phyloP scores from a whole-genome alignment of 2,329 filamentous ascomycete genomes.

The Colletotrichum falcatum region DNA sequence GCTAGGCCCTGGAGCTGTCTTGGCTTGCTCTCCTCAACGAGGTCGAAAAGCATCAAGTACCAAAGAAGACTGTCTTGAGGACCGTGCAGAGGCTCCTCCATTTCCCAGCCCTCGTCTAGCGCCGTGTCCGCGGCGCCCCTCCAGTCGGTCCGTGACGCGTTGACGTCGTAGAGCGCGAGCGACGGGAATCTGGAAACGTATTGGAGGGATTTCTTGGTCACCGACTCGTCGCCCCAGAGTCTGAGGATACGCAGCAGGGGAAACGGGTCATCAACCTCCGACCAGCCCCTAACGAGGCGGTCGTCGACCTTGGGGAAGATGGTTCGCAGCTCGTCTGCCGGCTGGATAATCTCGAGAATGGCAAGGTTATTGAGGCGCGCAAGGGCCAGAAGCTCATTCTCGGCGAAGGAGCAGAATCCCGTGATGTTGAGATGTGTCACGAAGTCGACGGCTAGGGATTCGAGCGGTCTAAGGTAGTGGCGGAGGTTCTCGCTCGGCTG shows the following conservation, averaged over 20 bases:
- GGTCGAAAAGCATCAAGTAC: slow-evolving; percentile 52
- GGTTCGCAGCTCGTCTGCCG: slow-evolving; percentile 45
- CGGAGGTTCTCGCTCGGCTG: slow-evolving; percentile 50
- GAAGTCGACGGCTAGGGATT: slow-evolving; percentile 53
- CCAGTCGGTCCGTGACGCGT: slow-evolving; percentile 54
- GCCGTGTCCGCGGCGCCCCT: slow-evolving; percentile 43
- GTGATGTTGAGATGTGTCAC: slow-evolving; percentile 57
- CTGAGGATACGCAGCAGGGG: slow-evolving; percentile 60
- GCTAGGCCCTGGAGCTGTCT: slow-evolving; percentile 46
- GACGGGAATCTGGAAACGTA: slow-evolving; percentile 58
- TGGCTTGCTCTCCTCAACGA: slow-evolving; percentile 44
- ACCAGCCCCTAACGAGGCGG: slow-evolving; percentile 60
- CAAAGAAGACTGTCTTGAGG: slow-evolving; percentile 50
- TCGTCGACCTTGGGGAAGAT: slow-evolving; percentile 57
- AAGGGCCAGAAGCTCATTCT: slow-evolving; percentile 56
- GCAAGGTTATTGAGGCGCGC: slow-evolving; percentile 59
- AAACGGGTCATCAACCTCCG: slow-evolving; percentile 55
- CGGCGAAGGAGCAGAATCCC: slow-evolving; percentile 50
- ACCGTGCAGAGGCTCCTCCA: slow-evolving; percentile 44
- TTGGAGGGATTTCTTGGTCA: slow-evolving; percentile 55
- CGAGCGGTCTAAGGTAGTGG: slow-evolving; percentile 54
- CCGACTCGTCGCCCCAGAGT: slow-evolving; percentile 57
- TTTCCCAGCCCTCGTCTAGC: slow-evolving; percentile 50
- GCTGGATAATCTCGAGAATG: slow-evolving; percentile 60
- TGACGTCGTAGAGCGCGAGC: slow-evolving; percentile 59